These are phyloP conservation scores for Oleoguttula mirabilis DNA, from an alignment of 495 filamentous ascomycete species.

Conservation along the genomic window DNA sequence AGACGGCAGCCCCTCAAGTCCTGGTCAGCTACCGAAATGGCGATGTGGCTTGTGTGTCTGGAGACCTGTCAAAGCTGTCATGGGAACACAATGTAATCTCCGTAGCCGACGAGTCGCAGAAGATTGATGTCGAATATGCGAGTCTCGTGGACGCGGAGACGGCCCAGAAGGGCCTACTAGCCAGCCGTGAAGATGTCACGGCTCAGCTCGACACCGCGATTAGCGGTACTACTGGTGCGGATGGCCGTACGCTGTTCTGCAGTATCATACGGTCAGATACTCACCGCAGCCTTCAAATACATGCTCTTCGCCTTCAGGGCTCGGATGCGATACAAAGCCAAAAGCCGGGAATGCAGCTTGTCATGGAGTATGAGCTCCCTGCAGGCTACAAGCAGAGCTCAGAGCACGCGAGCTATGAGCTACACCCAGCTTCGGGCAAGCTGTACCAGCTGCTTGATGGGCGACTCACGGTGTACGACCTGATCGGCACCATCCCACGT, in stretches of 20 bases:
- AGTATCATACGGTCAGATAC: not conserved
- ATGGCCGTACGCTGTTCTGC: not conserved
- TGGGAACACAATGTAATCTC: constrained; percentile 25
- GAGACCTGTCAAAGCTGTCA: constrained; percentile 30
- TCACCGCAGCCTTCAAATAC: constrained; percentile 15
- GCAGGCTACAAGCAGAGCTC: not conserved
- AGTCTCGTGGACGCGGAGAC: constrained; percentile 29
- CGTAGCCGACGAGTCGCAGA: constrained; percentile 17
- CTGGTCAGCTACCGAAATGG: constrained; percentile 30
- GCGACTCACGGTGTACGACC: constrained; percentile 38
- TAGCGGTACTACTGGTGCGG: not conserved
- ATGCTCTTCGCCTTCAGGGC: constrained; percentile 13
- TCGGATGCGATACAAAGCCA: constrained; percentile 14
- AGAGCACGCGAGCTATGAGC: constrained; percentile 29
- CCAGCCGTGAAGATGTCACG: constrained; percentile 33
- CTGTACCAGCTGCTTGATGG: constrained; percentile 39
- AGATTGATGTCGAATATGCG: constrained; percentile 29
- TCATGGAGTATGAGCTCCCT: constrained; percentile 20
- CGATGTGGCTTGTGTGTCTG: constrained; percentile 42
- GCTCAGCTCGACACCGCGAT: constrained; percentile 17
- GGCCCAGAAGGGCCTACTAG: constrained; percentile 36
- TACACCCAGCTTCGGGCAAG: constrained; percentile 46
- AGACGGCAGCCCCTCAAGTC: constrained; percentile 22
- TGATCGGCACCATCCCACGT: constrained; percentile 37
- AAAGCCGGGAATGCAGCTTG: constrained; percentile 14